phyloP scores from a whole-genome alignment of 2,329 filamentous ascomycete genomes.

The Colletotrichum siamense region DNA sequence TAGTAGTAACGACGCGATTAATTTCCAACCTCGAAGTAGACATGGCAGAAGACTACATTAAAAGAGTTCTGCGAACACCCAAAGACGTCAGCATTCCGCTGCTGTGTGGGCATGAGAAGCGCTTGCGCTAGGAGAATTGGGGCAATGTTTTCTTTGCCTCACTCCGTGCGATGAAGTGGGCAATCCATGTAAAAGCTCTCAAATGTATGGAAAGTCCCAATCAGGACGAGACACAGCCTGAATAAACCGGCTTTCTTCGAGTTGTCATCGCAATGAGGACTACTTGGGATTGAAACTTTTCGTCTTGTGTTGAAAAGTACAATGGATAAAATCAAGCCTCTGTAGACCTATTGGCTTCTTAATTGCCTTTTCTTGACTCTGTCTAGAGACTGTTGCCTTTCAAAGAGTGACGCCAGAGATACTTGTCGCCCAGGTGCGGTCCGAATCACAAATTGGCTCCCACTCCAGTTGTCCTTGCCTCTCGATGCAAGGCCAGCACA shows the following conservation, averaged over 20 bases:
- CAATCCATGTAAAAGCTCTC: not conserved
- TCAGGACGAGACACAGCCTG: not conserved
- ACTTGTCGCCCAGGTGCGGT: not conserved
- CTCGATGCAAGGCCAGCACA: not conserved
- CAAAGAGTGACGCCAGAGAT: not conserved
- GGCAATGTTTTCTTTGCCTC: not conserved
- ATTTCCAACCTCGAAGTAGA: not conserved
- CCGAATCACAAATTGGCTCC: not conserved
- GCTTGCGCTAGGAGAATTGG: not conserved
- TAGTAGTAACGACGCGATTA: not conserved
- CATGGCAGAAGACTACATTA: not conserved
- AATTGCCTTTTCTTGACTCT: not conserved
- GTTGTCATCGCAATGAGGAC: not conserved
- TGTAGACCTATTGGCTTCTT: not conserved
- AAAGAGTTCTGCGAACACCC: not conserved
- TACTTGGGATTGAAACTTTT: not conserved
- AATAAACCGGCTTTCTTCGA: not conserved
- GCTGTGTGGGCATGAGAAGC: not conserved
- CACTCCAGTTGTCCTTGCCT: not conserved
- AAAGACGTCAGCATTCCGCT: not conserved
- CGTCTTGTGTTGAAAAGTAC: not conserved
- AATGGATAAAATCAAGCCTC: not conserved
- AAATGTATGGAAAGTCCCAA: not conserved
- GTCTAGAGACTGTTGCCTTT: not conserved
- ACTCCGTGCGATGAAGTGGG: not conserved